Evolutionary conservation across 2,329 filamentous ascomycete species (phyloP).

Genomic region (Hymenoscyphus infarciens): DNA sequence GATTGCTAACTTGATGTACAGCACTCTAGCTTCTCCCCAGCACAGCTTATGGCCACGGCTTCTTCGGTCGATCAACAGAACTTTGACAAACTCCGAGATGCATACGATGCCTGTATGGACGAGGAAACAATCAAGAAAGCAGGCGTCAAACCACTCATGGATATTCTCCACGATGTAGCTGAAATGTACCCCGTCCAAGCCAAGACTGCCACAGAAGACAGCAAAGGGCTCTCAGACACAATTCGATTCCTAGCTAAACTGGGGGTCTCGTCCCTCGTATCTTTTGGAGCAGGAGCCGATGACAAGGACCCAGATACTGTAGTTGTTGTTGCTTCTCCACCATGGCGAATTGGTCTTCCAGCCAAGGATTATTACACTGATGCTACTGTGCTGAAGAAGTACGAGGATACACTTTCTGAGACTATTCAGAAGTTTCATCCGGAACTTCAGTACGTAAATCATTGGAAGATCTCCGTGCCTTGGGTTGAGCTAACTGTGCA

Average conservation of each 20-base stretch:
- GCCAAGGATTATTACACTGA: conserved; percentile 60
- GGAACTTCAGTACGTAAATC: conserved; percentile 13
- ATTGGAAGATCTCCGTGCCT: not conserved
- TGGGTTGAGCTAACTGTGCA: not conserved
- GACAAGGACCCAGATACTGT: conserved; percentile 51
- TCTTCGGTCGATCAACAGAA: conserved; percentile 55
- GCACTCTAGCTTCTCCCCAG: conserved; percentile 49
- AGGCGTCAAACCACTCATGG: conserved; percentile 53
- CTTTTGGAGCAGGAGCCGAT: conserved; percentile 30
- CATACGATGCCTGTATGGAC: conserved; percentile 64
- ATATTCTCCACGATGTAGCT: conserved; percentile 52
- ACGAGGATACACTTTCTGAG: conserved; percentile 42
- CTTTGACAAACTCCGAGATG: conserved; percentile 61
- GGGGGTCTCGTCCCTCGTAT: conserved; percentile 39
- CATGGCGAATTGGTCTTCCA: conserved; percentile 52
- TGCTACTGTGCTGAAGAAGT: conserved; percentile 48
- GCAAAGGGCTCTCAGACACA: conserved; percentile 40
- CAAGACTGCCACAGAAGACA: not conserved
- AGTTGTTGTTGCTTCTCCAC: conserved; percentile 44
- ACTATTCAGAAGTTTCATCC: conserved; percentile 28
- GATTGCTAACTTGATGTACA: conserved; percentile 24
- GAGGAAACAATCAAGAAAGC: conserved; percentile 52
- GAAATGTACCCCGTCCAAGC: conserved; percentile 40
- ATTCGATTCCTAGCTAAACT: conserved; percentile 46
- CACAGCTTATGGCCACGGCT: conserved; percentile 36